Evolutionary conservation across 1,284 basidiomycete genomes (phyloP).

Genomic region (Takashimella tepidaria): DNA sequence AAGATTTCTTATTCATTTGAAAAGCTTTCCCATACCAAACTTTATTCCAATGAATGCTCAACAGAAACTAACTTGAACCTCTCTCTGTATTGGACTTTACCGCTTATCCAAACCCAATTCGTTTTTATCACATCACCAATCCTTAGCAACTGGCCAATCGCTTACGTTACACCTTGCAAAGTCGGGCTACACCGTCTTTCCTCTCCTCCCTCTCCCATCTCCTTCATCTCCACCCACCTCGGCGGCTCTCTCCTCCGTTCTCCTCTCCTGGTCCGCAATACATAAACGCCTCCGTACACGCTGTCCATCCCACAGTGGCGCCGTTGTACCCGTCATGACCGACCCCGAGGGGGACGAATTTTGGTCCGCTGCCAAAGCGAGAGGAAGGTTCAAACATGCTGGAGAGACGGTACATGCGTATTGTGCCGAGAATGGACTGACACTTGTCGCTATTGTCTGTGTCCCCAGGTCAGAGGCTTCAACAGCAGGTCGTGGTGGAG

Average conservation of each 20-base stretch:
- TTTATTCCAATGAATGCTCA: too few relatives aligned
- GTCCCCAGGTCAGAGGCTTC: constrained; percentile 18
- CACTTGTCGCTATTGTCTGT: constrained; percentile 32
- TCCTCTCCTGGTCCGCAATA: constrained; percentile 35
- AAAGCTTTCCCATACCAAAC: too few relatives aligned
- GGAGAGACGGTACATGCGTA: constrained; percentile 41
- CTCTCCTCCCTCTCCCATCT: constrained; percentile 32
- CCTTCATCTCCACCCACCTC: constrained; percentile 23
- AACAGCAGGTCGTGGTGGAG: too few relatives aligned
- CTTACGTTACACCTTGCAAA: constrained; percentile 39
- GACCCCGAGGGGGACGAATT: constrained; percentile 28
- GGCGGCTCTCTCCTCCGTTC: constrained; percentile 28
- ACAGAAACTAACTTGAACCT: too few relatives aligned
- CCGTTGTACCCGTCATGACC: constrained; percentile 38
- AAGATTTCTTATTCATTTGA: too few relatives aligned
- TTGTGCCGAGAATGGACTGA: constrained; percentile 31
- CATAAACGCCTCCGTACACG: constrained; percentile 34
- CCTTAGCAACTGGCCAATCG: constrained; percentile 33
- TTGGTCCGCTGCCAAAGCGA: constrained; percentile 7
- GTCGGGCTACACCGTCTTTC: constrained; percentile 43
- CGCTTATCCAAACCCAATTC: too few relatives aligned
- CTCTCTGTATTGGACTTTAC: too few relatives aligned
- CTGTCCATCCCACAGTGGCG: constrained; percentile 31
- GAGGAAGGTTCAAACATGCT: constrained; percentile 32
- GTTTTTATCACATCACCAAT: constrained; percentile 3